Percentiles rank a stretch among this genome's conserved stretches.
phyloP scores from a whole-genome alignment of 306 rosid genomes.

The Alnus rubra region DNA sequence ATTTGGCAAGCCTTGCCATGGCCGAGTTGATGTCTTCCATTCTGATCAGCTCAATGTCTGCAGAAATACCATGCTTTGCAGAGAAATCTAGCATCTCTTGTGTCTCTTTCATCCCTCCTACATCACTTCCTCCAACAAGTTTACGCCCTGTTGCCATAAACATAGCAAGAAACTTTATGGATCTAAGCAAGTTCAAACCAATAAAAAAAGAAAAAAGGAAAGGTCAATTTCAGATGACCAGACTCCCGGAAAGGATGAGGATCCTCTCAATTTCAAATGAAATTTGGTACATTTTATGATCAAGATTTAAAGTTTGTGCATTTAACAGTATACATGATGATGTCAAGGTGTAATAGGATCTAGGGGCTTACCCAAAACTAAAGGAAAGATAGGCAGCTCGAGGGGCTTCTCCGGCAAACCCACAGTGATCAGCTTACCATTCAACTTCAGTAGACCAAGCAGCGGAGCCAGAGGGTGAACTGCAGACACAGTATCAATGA shows the following conservation, averaged over 20 bases:
- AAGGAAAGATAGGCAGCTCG: conserved; percentile 63
- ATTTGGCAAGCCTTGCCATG: conserved; percentile 71
- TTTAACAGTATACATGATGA: neutral
- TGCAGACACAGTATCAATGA: conserved; percentile 84
- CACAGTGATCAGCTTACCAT: conserved; percentile 75
- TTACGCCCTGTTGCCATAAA: conserved; percentile 51
- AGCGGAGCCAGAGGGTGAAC: conserved; percentile 69
- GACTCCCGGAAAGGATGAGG: neutral
- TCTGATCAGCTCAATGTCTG: conserved; percentile 76
- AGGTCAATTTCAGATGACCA: neutral
- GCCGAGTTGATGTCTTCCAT: conserved; percentile 74
- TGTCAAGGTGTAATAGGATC: too few species aligned
- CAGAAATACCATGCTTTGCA: conserved; percentile 62
- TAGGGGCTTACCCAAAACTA: conserved; percentile 56
- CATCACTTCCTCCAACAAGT: conserved; percentile 85
- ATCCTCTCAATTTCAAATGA: too few species aligned
- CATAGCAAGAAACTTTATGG: neutral
- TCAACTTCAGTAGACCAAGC: conserved; percentile 73
- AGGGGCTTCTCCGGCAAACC: conserved; percentile 83
- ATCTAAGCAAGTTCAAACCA: neutral
- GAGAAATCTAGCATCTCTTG: conserved; percentile 96
- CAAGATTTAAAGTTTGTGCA: neutral
- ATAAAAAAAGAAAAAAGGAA: neutral
- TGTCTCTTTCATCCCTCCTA: conserved; percentile 90
- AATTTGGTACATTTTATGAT: too few species aligned